Percentiles rank a stretch among this genome's conserved stretches.
Conservation (phyloP, 2,329 filamentous ascomycete species). For the Celoporthe dispersa region DNA sequence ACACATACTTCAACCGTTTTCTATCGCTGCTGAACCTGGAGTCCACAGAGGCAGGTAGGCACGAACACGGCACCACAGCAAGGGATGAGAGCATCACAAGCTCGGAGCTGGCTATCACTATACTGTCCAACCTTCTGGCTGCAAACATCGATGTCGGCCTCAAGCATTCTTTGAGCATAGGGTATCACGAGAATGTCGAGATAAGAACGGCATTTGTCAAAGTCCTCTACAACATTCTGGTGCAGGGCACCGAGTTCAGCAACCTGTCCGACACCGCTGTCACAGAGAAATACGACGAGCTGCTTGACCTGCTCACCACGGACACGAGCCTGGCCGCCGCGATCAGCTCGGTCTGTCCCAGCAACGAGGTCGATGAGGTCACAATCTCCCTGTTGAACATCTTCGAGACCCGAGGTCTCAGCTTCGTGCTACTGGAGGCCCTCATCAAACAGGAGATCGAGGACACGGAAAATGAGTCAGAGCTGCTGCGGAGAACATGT, state of each 20-base stretch:
- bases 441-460: constrained; percentile 72
- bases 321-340: constrained; percentile 67
- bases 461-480: constrained; percentile 68
- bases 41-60: constrained; percentile 47
- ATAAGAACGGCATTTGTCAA: constrained; percentile 73
- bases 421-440: constrained; percentile 66
- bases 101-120: constrained; percentile 68
- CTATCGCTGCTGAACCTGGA: constrained; percentile 68
- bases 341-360: constrained; percentile 69
- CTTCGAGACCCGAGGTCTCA: constrained; percentile 69
- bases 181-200: constrained; percentile 72
- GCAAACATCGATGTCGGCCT: constrained; percentile 74
- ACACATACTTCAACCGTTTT: constrained; percentile 72
- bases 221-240: constrained; percentile 71
- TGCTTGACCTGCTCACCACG: constrained; percentile 65
- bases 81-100: constrained; percentile 60
- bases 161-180: constrained; percentile 71
- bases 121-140: constrained; percentile 70
- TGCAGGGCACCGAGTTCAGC: constrained; percentile 74
- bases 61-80: constrained; percentile 46
- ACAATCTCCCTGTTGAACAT: constrained; percentile 70
- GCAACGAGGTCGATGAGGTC: constrained; percentile 70
- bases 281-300: constrained; percentile 69
- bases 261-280: constrained; percentile 70
- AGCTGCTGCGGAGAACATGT: constrained; percentile 69